Base-by-base conservation (phyloP, 768 basidiomycete genomes). In the Multifurca ochricompacta region DNA sequence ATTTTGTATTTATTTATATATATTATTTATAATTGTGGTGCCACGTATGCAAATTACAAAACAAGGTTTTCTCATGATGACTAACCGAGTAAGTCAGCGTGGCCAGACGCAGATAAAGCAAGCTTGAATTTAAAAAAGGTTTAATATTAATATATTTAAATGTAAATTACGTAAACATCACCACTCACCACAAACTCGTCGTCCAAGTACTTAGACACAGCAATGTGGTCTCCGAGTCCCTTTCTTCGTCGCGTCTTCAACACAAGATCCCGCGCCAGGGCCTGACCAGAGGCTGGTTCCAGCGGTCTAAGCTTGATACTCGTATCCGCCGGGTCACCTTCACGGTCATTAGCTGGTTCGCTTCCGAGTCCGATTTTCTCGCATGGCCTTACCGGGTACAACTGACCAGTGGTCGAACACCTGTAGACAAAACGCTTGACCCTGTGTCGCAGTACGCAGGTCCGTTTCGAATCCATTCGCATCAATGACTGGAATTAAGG, bases 391-490 rank as follows among this genome's bases (percentile, higher is more conserved):
- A 87, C 90, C 91, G 63, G 95, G 95, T n/a, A 98, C 95, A 64
- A 95, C 89, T 14, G 88, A 87, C 96, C 96, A 99, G 64, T 99
- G 96, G 69, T 98, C 95, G 70, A 98, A 99, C 59, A 91, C 82
- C 69, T 97, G 94, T 64, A 92, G 74, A 65, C 93, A 96, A 74
- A 97, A 98, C n/a, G 96, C 96, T 69, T 98, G 96, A 25, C 96
- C 96, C 70, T 96, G 92, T 23, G 96, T 99, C 43, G 96, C 92
- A 44, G 94, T 98, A 64, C 96, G 76, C 67, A 99, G 71, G 73
- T 99, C 96, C 4, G 94, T 96, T 74, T 99, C 96, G 69, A 99
- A 99, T 0, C 96, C 96, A 65, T 97, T 97, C 41, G 96, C 91
- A 66, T 99, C 96, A 59, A 99, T 91, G 42, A 98, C 95, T 3